These are phyloP conservation scores for Fusarium protoensiforme DNA, from an alignment of 2,329 filamentous ascomycete genomes.

Conservation along the genomic window DNA sequence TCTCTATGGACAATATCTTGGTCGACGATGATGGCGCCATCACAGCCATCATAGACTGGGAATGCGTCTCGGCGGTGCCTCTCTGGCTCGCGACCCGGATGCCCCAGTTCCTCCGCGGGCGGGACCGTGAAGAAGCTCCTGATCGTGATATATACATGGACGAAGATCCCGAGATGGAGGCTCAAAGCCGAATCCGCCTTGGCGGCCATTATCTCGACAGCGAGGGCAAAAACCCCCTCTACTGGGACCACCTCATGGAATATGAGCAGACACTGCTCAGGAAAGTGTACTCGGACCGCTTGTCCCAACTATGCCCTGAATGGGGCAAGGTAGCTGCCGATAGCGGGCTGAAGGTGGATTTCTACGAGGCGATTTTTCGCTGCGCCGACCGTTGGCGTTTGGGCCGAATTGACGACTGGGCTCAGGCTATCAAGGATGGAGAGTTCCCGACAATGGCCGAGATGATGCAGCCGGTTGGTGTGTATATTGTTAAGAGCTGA, in stretches of 20 bases:
- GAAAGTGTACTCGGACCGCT: conserved; percentile 43
- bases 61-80: conserved; percentile 54
- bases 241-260: conserved; percentile 53
- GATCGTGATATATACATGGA: conserved; percentile 45
- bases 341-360: conserved; percentile 44
- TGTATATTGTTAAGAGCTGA: background rate
- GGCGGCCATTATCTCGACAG: conserved; percentile 46
- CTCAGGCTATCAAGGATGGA: background rate
- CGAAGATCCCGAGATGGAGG: conserved; percentile 14
- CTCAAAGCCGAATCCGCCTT: background rate
- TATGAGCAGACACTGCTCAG: conserved; percentile 54
- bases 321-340: conserved; percentile 45
- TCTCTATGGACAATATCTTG: conserved; percentile 53
- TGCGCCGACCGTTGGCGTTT: background rate
- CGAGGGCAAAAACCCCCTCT: conserved; percentile 52
- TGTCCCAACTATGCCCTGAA: conserved; percentile 45
- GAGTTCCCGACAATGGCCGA: conserved; percentile 1
- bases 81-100: conserved; percentile 49
- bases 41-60: conserved; percentile 55
- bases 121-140: conserved; percentile 45
- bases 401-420: background rate
- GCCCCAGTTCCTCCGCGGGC: conserved; percentile 49
- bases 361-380: conserved; percentile 21
- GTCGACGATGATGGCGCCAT: conserved; percentile 50
- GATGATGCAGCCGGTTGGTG: background rate